Base-by-base conservation (phyloP, 2,329 filamentous ascomycete species). In the Aspergillus fumigatus region DNA sequence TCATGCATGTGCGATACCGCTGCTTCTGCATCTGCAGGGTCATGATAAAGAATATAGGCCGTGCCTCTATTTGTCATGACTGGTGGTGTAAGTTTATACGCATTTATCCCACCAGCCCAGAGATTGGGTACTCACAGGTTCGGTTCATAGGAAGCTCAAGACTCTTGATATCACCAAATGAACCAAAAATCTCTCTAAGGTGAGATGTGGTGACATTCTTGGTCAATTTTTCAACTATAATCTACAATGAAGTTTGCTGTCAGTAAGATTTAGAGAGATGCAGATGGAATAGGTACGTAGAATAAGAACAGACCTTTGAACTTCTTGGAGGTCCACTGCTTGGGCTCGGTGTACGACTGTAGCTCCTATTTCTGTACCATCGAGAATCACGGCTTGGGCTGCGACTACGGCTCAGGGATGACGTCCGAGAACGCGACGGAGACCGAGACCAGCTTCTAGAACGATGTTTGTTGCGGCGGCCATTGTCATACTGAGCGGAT, bases 1-100 rank as follows among this genome's bases (percentile, higher is more conserved):
- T 99, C 94, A 74, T 99, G 94, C 94, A 99, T 97, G 71, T 96
- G 90, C 19, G 92, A 86, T 65, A 97, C 95, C 27, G 94, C 94
- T 14, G 86, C 81, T 75, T 97, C 91, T 25, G 94, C 93, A 61
- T 93, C 88, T 51, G 84, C 80, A 62, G 92, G 84, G 62, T 88
- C 82, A 53, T 85, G 80, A 75, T 88, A 99, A 45, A 96, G 81
- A 61, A 97, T 92, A 73, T 97, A 97, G 32, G 93, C 94, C 27
- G 91, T 96, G 49, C 94, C 93, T 56, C 93, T 88, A 69, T 97
- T 97, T 53, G 87, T 92, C 72, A 89, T 88, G 79, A 89, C 90
- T 94, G 67, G 40, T 17, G 27, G 52, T 21, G 17, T 8, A 11
- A n/a, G 41, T 52, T 45, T 61, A 50, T 57, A 43, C 14, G 25